Base-by-base conservation (phyloP, 306 rosid species). In the Fragaria iinumae region DNA sequence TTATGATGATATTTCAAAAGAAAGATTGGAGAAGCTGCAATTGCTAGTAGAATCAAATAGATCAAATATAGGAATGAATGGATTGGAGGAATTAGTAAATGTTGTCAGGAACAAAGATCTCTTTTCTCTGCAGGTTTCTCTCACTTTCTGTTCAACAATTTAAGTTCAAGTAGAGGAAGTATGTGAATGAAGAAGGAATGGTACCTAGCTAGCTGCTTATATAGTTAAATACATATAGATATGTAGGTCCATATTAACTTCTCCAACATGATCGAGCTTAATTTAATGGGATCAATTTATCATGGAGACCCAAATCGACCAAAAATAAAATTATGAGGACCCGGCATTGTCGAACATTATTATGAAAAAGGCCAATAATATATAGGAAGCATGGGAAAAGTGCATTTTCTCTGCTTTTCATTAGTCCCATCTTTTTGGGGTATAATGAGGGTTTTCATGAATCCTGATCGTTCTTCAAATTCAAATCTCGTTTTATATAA, bases 191-290 rank as follows among this genome's bases (percentile, higher is more conserved):
- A 63, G 25, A 25, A 63, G 84, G 78, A 38, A 65, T 69, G 78
- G 78, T 72, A 29, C 70, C 69, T 76, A 75, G 74, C 70, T 49
- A 71, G 67, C 14, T 76, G 80, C 83, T 80, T 81, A 82, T 34
- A 73, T 83, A 83, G 67, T 75, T 32, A 23, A 65, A 81, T 60
- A 32, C 39, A 52, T 72, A 47, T 10, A 76, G 64, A 55, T 45
- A 17, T 23, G 14, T 78, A 85, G 91, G 88, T 75, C 91, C 95
- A 86, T 90, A 67, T 44, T 16, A 38, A 83, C 64, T 79, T 82
- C 69, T 66, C 79, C 81, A 80, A 70, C 82, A 75, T 70, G 71
- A 39, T 39, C 44, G 44, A 68, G 81, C 72, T 74, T 52, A 76
- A 76, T 43, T 71, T 50, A 76, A 76, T 47, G 65, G 78, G 77